These are phyloP conservation scores for Ophiocytium majus DNA, from an alignment of 352 stramenopile genomes.

Conservation along the genomic window DNA sequence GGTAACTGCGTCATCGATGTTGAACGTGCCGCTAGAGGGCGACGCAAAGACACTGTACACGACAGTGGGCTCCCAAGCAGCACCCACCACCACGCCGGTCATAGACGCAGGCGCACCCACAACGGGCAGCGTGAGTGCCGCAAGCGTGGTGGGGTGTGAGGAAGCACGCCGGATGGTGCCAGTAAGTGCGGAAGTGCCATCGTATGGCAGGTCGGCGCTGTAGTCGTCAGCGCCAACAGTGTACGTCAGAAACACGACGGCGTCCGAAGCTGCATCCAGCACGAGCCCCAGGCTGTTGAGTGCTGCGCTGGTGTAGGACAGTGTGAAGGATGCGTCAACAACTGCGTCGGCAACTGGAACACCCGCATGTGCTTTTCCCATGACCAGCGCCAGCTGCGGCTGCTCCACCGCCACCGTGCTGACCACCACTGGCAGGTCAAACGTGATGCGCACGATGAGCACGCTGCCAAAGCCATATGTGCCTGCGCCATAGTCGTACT, in stretches of 20 bases:
- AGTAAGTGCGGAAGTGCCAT: constrained; percentile 26
- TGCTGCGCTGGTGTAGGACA: not conserved
- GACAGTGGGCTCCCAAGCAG: not conserved
- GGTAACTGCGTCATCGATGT: not conserved
- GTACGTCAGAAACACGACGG: not conserved
- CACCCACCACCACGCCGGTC: not conserved
- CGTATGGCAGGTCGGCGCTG: constrained; percentile 27
- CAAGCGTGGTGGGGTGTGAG: constrained; percentile 38
- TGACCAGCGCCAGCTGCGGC: not conserved
- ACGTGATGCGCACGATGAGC: not conserved
- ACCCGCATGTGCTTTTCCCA: not conserved
- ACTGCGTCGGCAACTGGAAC: not conserved
- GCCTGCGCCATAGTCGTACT: not conserved
- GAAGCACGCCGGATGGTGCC: constrained; percentile 35
- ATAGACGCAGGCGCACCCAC: constrained; percentile 23
- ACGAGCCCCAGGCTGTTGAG: not conserved
- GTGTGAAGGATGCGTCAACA: not conserved
- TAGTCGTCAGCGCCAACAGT: constrained; percentile 11
- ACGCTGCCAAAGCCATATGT: not conserved
- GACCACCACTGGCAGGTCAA: not conserved
- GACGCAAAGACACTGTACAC: not conserved
- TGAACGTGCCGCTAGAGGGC: not conserved
- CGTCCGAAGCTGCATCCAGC: not conserved
- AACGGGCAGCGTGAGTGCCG: constrained; percentile 34
- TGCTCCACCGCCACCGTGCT: too few species aligned